Evolutionary conservation across 495 filamentous ascomycete species (phyloP), one percentile per base, ranked within the genome.

Genomic region (Neurospora terricola): DNA sequence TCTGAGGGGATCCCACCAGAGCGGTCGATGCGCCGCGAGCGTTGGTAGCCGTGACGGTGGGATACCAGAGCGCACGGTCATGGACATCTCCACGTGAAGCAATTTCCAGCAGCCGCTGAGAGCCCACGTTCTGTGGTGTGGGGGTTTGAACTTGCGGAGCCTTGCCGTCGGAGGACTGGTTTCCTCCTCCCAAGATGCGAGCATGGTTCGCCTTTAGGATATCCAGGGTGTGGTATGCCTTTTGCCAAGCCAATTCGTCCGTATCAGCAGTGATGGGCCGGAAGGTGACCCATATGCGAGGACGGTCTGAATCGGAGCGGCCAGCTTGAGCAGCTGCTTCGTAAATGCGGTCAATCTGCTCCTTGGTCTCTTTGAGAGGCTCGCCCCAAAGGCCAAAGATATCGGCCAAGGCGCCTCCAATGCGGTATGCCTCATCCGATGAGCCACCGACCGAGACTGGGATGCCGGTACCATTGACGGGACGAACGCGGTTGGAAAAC

Each of bases 381-480:
- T 88, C 86, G 14, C 86, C 86, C 86, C 86, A 88, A 8, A 88
- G 82, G 1, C 86, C 86, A 77, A 88, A 88, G 69, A 88, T 88
- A 71, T 88, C 86, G 11, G 81, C 86, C 1, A 87, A 81, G 0
- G 81, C 80, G 38, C 86, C 86, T 27, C 86, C 86, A 54, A 88
- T 79, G 23, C 85, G 82, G 74, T 88, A 88, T 2, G 86, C 86
- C 18, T 84, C 86, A 39, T 84, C 84, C 0, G 84, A 86, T 4
- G 85, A 87, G 0, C 86, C 86, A 10, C 86, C 86, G 8, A 88
- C 86, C 0, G 86, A 87, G 3, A 88, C 82, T 0, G 85, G 83
- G 70, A 88, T 86, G 30, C 77, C 80, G 21, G 39, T 71, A 14
- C 84, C 84, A 72, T 86, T 85, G 12, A 80, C 76, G 0, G 86